phyloP scores from a whole-genome alignment of 345 rosid genomes.

The Sapria himalayana region DNA sequence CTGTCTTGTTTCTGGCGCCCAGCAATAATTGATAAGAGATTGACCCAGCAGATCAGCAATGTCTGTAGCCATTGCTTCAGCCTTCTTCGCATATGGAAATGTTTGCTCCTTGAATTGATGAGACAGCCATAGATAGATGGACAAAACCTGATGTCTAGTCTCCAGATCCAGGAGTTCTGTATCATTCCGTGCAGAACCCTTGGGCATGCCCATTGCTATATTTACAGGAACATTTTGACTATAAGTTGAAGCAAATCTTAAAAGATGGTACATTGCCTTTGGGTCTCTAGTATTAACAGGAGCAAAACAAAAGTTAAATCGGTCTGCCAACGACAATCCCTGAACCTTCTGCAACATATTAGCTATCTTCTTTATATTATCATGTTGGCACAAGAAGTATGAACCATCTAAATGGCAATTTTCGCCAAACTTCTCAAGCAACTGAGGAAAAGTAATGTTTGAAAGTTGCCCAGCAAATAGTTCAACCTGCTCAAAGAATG shows the following conservation, averaged over 20 bases:
- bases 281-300: conserved; percentile 87
- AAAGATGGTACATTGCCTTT: conserved; percentile 70
- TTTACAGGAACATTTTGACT: conserved; percentile 48
- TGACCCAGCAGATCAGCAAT: conserved; percentile 70
- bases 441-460: conserved; percentile 25
- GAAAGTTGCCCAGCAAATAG: conserved; percentile 58
- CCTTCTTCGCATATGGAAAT: conserved; percentile 56
- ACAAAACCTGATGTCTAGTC: conserved; percentile 65
- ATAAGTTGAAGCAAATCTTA: conserved; percentile 48
- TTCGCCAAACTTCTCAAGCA: conserved; percentile 60
- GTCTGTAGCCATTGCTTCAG: conserved; percentile 59
- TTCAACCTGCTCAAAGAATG: conserved; percentile 89
- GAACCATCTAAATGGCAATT: conserved; percentile 69
- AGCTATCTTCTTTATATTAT: conserved; percentile 78
- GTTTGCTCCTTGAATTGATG: conserved; percentile 50
- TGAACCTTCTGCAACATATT: conserved; percentile 77
- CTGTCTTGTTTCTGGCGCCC: conserved; percentile 63
- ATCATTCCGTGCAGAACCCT: conserved; percentile 62
- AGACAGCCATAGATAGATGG: conserved; percentile 86
- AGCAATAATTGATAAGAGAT: conserved; percentile 42
- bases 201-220: conserved; percentile 86
- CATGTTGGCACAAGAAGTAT: conserved; percentile 66
- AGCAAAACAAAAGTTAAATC: conserved; percentile 90
- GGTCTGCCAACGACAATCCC: conserved; percentile 60
- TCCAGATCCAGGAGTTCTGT: conserved; percentile 68